Evolutionary conservation across 345 rosid species (phyloP), one percentile per base, ranked within the genome.

Genomic region (Ceriops zippeliana): DNA sequence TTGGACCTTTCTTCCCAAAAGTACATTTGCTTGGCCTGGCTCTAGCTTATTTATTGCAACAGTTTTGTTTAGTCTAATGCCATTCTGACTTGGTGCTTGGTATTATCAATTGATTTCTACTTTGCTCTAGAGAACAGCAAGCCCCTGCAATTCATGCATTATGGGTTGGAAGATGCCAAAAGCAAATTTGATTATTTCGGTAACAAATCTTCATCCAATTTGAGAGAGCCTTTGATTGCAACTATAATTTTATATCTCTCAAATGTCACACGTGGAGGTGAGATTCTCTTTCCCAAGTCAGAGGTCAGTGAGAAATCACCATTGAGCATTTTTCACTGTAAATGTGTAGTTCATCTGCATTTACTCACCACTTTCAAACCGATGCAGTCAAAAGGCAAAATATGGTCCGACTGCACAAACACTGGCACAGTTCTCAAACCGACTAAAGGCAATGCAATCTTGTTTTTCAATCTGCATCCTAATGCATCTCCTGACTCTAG

Each of bases 1-100:
- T 1, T 95, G 96, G 97, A 88, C 91, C 60, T 88, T 88, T 65
- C 89, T 91, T 71, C 99, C 99, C 5, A 80, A 78, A 81, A 96
- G 97, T 87, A 78, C 47, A 13, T 16, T 68, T 57, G 6, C 31
- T 6, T 35, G 42, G 34, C 31, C 32, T 21, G 4, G 61, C 66
- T 73, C 68, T 47, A 52, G 19, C 31, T 57, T 56, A 32, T 60
- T 58, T 6, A 3, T 42, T 15, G 16, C 49, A 56, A 53, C n/a
- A 24, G 21, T 20, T 13, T 27, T 59, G 34, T 63, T 52, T 46
- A 49, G 60, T 69, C 20, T 28, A 1, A 4, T 37, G 2, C 34
- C 2, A n/a, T 21, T 63, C 38, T n/a, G 34, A 58, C 73, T 42
- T 60, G 37, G 32, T 65, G 22, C 67, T 46, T 65, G 42, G 24